phyloP scores from a whole-genome alignment of 164 flowering plant species.

The Annona cherimola region DNA sequence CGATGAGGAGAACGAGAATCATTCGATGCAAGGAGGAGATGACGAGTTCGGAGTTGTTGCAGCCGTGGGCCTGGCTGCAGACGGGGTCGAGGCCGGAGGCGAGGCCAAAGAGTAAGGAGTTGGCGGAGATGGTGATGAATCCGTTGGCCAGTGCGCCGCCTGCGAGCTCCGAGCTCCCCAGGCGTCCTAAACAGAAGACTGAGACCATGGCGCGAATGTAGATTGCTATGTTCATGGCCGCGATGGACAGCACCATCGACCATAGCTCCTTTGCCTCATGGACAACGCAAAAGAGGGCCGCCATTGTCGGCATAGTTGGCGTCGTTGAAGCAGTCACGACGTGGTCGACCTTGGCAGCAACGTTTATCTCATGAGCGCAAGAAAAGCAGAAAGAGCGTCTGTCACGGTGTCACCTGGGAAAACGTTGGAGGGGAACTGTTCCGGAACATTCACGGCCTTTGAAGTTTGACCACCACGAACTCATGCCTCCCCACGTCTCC shows the following conservation, averaged over 20 bases:
- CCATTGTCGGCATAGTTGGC: no score
- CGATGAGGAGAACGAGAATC: constrained; percentile 52
- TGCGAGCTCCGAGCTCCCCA: constrained; percentile 76
- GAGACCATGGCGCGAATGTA: constrained; percentile 60
- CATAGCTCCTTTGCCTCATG: constrained; percentile 78
- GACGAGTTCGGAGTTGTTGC: constrained; percentile 59
- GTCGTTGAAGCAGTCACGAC: no score
- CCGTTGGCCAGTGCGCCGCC: constrained; percentile 87
- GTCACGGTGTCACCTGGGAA: no score
- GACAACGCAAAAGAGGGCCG: no score
- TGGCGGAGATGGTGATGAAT: constrained; percentile 88
- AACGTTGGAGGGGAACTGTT: no score
- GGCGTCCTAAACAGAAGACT: constrained; percentile 58
- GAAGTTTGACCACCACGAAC: no score
- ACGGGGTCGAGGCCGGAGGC: constrained; percentile 96
- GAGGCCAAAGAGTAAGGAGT: constrained; percentile 78
- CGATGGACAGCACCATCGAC: constrained; percentile 74
- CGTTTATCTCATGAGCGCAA: no score
- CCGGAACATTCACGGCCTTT: no score
- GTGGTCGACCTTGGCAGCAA: no score
- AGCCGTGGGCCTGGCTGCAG: constrained; percentile 82
- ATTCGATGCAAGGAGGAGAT: constrained; percentile 57
- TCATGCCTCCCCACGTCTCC: no score
- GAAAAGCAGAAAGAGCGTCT: no score
- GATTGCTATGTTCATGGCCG: constrained; percentile 48